Percentiles rank a stretch among this genome's conserved stretches.
Evolutionary conservation across 768 basidiomycete species (phyloP).

Genomic region (Tricholoma terreum): DNA sequence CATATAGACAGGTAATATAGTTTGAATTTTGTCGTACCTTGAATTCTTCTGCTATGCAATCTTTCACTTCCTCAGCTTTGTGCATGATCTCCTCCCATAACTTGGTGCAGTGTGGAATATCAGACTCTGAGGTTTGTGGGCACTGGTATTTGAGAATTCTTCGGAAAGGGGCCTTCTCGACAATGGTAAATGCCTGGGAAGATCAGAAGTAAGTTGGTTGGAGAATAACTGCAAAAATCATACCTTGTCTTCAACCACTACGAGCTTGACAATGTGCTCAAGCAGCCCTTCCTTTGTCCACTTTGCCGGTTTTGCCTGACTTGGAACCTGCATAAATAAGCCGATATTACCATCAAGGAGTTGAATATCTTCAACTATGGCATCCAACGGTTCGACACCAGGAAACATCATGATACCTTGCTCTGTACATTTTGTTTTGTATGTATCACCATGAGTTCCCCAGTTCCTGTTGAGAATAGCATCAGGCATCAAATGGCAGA

Average conservation of each 20-base stretch:
- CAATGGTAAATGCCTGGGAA: too few species aligned
- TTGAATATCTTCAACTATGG: not conserved
- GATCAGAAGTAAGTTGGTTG: too few species aligned
- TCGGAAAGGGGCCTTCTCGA: too few species aligned
- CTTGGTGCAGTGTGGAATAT: too few species aligned
- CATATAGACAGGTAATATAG: too few species aligned
- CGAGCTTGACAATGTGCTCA: constrained; percentile 2
- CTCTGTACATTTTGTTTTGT: not conserved
- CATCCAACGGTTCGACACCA: not conserved
- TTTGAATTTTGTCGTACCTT: too few species aligned
- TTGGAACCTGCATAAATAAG: not conserved
- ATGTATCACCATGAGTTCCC: constrained; percentile 4
- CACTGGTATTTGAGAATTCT: too few species aligned
- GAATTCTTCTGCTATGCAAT: too few species aligned
- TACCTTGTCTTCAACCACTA: constrained; percentile 6
- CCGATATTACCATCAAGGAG: not conserved
- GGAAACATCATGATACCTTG: not conserved
- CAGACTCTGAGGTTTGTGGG: too few species aligned
- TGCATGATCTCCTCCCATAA: too few species aligned
- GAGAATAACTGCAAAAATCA: not conserved
- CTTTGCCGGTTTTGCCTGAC: not conserved
- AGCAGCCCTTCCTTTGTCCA: constrained; percentile 5
- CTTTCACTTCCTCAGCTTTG: too few species aligned
- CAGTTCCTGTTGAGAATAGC: constrained; percentile 1
- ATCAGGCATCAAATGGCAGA: too few species aligned